Base-by-base conservation (phyloP, 495 filamentous ascomycete species). In the Hapsidospora chrysogenum region DNA sequence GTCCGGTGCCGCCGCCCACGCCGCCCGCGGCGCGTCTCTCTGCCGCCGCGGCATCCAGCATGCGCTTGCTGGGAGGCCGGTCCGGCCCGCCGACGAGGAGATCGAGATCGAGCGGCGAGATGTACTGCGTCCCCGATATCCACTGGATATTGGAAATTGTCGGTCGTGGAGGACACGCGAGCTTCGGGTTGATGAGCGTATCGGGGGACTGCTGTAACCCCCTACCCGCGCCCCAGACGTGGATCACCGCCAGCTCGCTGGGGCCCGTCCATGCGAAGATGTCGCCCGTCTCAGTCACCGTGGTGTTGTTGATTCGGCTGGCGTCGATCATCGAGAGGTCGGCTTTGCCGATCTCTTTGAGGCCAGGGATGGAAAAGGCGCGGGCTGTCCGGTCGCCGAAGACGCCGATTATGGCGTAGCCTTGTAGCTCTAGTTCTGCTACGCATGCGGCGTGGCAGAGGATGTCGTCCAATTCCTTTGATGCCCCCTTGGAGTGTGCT, bases 111-210 rank as follows among this genome's bases (percentile, higher is more conserved):
- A 76, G 62, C 10, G 83, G 77, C 13, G 80, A 80, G 22, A 97
- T 64, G 41, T 92, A 81, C 53, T 94, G 87, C 9, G 92, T 95
- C 1, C 89, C 92, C 0, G 85, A 76, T 26, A 97, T 83, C 89
- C 89, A 97, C 52, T 94, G 83, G 15, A 97, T 49, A 42, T 89
- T 94, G 7, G 81, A 86, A 31, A 97, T 97, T 1, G 86, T 93
- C n/a, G 89, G 92, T 20, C 89, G 70, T 10, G 80, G 65, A 3
- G 87, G 89, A 11, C 78, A 63, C 10, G 66, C 45, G 10, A 76
- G 69, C 40, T 76, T 60, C 3, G 78, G 70, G 41, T 94, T 92
- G 55, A 78, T 75, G 3, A 96, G 62, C 18, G 60, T 74, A 49
- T 96, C 89, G 27, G 70, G 63, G 4, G 70, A 67, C 15, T 57